Evolutionary conservation across 331 rosid genomes (phyloP), one percentile per base, ranked within the genome.

Genomic region (Pyrus hybrid): DNA sequence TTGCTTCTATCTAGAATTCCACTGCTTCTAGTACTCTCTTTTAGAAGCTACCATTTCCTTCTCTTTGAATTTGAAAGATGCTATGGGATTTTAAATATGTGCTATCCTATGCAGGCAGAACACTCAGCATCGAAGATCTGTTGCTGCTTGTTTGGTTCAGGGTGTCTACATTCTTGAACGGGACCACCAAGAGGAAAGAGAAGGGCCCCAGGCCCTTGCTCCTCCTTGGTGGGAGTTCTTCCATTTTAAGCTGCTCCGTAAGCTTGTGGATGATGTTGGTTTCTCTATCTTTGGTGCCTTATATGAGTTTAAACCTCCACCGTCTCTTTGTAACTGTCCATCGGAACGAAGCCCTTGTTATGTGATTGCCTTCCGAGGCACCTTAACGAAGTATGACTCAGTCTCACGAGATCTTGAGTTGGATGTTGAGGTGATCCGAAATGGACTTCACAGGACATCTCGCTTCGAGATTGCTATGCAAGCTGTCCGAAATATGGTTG

Each of bases 71-170:
- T 26, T 71, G 49, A 29, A 22, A 45, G 29, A 37, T 80, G 30
- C 3, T 58, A 74, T 37, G 77, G 72, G 58, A 16, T 45, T 5
- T n/a, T 22, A 56, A 26, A 4, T 67, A 2, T 33, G 22, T 79
- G 70, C 22, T 13, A 37, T 70, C 43, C 28, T 67, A 35, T 77
- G 54, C 84, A 95, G 99, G 99, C 87, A 85, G 51, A 84, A 89
- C 75, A 71, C 80, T 13, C 25, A 88, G 77, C 93, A 95, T 77
- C 79, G 86, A 76, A 87, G 83, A 77, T 86, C 99, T 13, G 89
- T 92, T 63, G 97, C 97, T 35, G 97, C 99, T 43, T 81, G 96
- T 89, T 89, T 95, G 86, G 97, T 95, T 70, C 89, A 92, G 70
- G 96, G 96, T 75, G 99, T 88, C 74, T 90, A 95, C 47, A 30